phyloP scores from a whole-genome alignment of 2,329 filamentous ascomycete genomes.

The Arachnomyces sp. region DNA sequence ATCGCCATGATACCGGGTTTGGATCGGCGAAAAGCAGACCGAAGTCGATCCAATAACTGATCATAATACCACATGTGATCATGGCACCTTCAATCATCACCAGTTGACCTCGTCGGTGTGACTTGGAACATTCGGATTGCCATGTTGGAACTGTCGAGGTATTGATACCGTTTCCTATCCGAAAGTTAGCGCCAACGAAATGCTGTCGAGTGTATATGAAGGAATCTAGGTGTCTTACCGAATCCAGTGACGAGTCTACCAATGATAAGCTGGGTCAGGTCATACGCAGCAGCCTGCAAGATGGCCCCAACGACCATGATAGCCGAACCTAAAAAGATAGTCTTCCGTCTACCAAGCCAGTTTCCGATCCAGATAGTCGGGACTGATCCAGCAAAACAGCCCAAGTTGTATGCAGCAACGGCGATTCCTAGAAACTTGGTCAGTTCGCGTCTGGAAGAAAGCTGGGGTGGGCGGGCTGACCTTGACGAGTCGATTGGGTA shows the following conservation, averaged over 20 bases:
- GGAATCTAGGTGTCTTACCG: not conserved
- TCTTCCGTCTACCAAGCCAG: conserved; percentile 15
- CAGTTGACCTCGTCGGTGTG: conserved; percentile 40
- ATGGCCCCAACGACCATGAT: conserved; percentile 17
- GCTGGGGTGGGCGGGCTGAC: conserved; percentile 2
- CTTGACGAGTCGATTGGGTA: not conserved
- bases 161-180: conserved; percentile 29
- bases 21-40: conserved; percentile 29
- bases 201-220: too few species aligned
- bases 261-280: conserved; percentile 15
- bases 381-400: conserved; percentile 18
- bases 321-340: conserved; percentile 17
- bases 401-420: conserved; percentile 25
- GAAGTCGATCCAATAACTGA: conserved; percentile 43
- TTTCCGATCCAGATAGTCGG: conserved; percentile 16
- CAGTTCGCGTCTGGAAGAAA: conserved; percentile 4
- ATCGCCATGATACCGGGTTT: conserved; percentile 36
- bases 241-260: conserved; percentile 16
- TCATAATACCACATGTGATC: conserved; percentile 37
- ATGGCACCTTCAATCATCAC: conserved; percentile 45
- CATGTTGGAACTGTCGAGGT: conserved; percentile 37
- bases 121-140: conserved; percentile 30
- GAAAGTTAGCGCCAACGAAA: too few species aligned
- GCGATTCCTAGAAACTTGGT: conserved; percentile 21
- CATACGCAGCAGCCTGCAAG: conserved; percentile 14